Percentiles rank a stretch among this genome's conserved stretches.
Evolutionary conservation across 1,284 basidiomycete genomes (phyloP).

Genomic region (Phellinidium pouzarii): DNA sequence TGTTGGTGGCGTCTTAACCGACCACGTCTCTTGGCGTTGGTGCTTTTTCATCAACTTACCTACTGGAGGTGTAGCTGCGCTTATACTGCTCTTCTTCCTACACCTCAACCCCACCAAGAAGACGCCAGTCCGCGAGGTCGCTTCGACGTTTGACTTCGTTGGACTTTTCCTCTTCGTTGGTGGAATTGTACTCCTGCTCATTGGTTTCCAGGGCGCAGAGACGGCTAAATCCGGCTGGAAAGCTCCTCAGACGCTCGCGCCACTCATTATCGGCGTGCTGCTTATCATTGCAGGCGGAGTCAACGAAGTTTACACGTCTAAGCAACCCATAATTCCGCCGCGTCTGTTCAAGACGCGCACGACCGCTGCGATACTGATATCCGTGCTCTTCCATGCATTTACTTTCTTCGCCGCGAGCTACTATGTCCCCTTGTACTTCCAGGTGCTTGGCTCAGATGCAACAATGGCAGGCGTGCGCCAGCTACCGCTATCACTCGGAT

Average conservation of each 20-base stretch:
- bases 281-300: conserved; percentile 34
- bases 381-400: conserved; percentile 34
- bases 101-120: conserved; percentile 27
- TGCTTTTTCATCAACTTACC: conserved; percentile 36
- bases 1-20: conserved; percentile 35
- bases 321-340: conserved; percentile 46
- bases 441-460: conserved; percentile 37
- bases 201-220: conserved; percentile 31
- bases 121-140: conserved; percentile 28
- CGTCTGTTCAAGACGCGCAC: conserved; percentile 43
- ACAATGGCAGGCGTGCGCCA: conserved; percentile 38
- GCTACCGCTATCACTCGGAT: conserved; percentile 37
- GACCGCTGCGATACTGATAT: conserved; percentile 34
- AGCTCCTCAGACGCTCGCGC: conserved; percentile 36
- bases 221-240: conserved; percentile 25
- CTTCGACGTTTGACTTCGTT: conserved; percentile 40
- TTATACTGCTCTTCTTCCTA: conserved; percentile 29
- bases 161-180: conserved; percentile 40
- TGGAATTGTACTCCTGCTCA: conserved; percentile 42
- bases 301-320: conserved; percentile 43
- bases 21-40: conserved; percentile 34
- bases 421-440: conserved; percentile 35
- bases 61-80: conserved; percentile 37
- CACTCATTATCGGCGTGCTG: conserved; percentile 40
- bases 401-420: conserved; percentile 32